A percentile compares a stretch with the other conserved stretches of the same genome.
Conservation (phyloP, 192 early-diverging fungal species). For the Umbelopsis isabellina region DNA sequence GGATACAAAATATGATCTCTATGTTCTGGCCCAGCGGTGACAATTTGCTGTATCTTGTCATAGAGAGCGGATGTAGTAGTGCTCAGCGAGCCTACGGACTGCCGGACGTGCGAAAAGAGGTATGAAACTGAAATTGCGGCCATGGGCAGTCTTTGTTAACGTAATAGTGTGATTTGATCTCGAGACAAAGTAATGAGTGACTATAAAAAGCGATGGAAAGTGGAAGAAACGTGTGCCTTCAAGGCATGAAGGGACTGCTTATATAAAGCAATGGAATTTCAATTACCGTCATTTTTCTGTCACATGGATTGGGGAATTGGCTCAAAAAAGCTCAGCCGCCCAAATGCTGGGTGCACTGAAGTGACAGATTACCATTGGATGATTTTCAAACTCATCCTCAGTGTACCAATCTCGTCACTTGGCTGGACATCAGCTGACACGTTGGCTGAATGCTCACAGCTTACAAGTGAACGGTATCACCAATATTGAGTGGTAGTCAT, state of each 20-base stretch:
- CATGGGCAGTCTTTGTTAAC: constrained; percentile 8
- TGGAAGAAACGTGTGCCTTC: constrained; percentile 5
- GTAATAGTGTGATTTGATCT: neutral
- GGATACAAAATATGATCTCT: constrained; percentile 17
- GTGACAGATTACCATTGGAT: neutral
- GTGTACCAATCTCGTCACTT: neutral
- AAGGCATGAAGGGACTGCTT: neutral
- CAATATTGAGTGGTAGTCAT: too few relatives aligned
- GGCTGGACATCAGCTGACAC: constrained; percentile 2
- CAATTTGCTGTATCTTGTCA: constrained; percentile 6
- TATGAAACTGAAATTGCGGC: constrained; percentile 13
- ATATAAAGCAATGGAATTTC: neutral
- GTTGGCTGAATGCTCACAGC: neutral
- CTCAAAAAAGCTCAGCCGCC: neutral
- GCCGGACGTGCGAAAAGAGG: constrained; percentile 14
- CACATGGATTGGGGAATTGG: constrained; percentile 17
- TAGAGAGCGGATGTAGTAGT: neutral
- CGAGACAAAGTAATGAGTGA: too few relatives aligned
- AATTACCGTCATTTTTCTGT: neutral
- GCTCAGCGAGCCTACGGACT: constrained; percentile 4
- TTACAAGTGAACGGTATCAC: too few relatives aligned
- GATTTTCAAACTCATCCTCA: neutral
- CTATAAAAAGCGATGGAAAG: neutral
- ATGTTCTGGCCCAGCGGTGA: constrained; percentile 7
- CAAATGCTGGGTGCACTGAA: constrained; percentile 2